Evolutionary conservation across 2,329 filamentous ascomycete species (phyloP), one percentile per base, ranked within the genome.

Genomic region (Botrytis byssoidea): DNA sequence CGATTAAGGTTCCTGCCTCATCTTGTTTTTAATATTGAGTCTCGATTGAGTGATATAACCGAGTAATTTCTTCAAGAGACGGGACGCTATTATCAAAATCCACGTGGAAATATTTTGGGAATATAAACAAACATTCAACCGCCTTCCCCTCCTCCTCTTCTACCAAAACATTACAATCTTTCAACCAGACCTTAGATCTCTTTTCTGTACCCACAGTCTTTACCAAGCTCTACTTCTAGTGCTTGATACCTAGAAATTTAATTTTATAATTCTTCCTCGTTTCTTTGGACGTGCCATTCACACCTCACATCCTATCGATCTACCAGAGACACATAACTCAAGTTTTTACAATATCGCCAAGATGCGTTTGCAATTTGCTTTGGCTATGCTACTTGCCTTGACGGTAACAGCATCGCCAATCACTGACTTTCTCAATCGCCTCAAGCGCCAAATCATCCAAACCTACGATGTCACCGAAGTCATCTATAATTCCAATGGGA

Each of bases 391-490:
- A 18, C 69, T 73, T 32, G 64, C 71, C 64, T 61, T 59, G 40
- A 68, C 51, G 51, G 71, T 46, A 55, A 48, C 71, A 40, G 71
- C 71, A 40, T 73, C 71, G 9, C 71, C 71, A 42, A 69, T 73
- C 46, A 46, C 42, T 5, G 48, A 73, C 9, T n/a, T 73, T 48
- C 46, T 44, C 29, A 22, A 59, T 46, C n/a, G 57, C 10, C n/a
- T 73, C 32, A 69, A 55, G 55, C 55, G 71, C 32, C 64, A 60
- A 46, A 63, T 63, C 32, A 65, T 73, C 7, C 64, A 73, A 32
- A 73, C 71, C 32, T 73, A 73, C 55, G 64, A 73, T 60, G 71
- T 69, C 20, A 73, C 71, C 4, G 40, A 73, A 51, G 71, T 73
- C 10, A 69, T 42, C 32, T 73, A 73, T 32, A 69, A 69, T 14